Base-by-base conservation (phyloP, 306 rosid species). In the Clitoria ternatea region DNA sequence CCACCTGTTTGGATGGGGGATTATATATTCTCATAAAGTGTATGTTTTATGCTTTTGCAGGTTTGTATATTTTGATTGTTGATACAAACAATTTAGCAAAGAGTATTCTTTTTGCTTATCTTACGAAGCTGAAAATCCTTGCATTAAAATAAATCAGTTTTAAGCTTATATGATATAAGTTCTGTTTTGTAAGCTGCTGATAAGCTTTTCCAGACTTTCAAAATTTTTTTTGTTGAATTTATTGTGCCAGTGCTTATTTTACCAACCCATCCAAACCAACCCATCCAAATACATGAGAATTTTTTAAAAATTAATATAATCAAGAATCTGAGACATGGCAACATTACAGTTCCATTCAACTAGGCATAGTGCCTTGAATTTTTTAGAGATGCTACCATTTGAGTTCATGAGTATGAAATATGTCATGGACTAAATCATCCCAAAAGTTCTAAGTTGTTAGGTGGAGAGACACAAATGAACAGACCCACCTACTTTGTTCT, bases 311-410 rank as follows among this genome's bases (percentile, higher is more conserved):
- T 1, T 43, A 13, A 45, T 50, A 29, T 53, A 47, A 20, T 55
- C n/a, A 5, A 65, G 61, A 32, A 29, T 10, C n/a, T 56, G 24
- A 5, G 57, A 19, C 17, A 18, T 5, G 50, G 22, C 33, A n/a
- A 27, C 40, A 42, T 53, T 65, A 2, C 19, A 30, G 50, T 55
- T 77, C 43, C 61, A 52, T 53, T 62, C 42, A 61, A 15, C 55
- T 10, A 11, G 68, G 57, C 42, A 66, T 48, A 64, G 43, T 17
- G 37, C 62, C 52, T 42, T 24, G 27, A 23, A 15, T 63, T 44
- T 13, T 7, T 15, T 30, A 42, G 15, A 55, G 52, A 44, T 44
- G n/a, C n/a, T n/a, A 27, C 42, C 71, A 17, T 60, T 74, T 53
- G 27, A 11, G 2, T 70, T 60, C 14, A 42, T 6, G 13, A 14